Conservation (phyloP, 2,329 filamentous ascomycete species). For the Trichoderma sp. region DNA sequence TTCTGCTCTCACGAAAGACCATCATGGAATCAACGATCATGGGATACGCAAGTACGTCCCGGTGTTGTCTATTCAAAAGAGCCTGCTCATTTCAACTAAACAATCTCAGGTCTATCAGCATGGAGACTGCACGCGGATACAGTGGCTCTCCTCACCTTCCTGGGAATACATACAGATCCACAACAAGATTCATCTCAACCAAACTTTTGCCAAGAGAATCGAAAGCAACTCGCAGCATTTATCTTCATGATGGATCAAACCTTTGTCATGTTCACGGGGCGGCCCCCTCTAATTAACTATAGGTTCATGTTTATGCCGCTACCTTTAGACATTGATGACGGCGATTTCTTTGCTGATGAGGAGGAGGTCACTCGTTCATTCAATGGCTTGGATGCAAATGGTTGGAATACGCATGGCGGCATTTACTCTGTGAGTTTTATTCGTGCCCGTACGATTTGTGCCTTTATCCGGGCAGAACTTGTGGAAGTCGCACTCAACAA, state of each 20-base stretch:
- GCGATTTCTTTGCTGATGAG: background rate
- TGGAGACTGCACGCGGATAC: background rate
- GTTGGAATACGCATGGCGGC: background rate
- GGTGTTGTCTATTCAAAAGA: fast-evolving
- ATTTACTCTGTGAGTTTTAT: background rate
- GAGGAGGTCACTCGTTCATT: background rate
- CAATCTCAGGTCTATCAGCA: background rate
- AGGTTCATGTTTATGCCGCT: background rate
- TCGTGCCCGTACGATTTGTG: background rate
- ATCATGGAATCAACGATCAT: background rate
- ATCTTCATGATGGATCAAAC: background rate
- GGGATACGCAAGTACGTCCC: background rate
- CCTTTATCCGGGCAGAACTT: background rate
- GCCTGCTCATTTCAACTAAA: background rate
- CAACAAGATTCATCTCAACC: background rate
- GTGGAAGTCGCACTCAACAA: background rate
- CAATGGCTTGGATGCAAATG: background rate
- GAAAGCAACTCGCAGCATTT: background rate
- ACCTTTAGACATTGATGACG: background rate
- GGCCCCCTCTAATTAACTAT: background rate
- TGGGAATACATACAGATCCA: background rate
- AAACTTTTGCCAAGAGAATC: background rate
- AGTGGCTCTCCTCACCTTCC: background rate
- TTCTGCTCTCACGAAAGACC: background rate
- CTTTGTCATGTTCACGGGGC: background rate